Percentiles rank a stretch among this genome's conserved stretches.
Evolutionary conservation across 169 alveolate genomes (phyloP).

Genomic region (Amoebophrya sp.): DNA sequence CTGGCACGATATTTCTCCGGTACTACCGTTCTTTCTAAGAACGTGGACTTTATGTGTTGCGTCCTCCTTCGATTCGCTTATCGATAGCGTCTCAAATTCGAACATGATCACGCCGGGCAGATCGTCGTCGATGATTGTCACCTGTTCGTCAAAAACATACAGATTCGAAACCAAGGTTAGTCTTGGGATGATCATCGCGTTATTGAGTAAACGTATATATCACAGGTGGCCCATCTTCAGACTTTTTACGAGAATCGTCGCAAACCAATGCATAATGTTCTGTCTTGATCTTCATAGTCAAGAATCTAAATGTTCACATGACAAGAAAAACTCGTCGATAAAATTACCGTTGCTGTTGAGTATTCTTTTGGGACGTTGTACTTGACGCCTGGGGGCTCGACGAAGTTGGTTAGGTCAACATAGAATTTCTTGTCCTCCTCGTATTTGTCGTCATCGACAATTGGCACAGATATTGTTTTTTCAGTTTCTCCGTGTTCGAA

Average conservation of each 20-base stretch:
- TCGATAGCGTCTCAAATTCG: background rate
- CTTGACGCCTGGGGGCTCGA: background rate
- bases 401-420: background rate
- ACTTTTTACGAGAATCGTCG: too few relatives aligned
- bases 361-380: background rate
- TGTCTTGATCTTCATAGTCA: too few relatives aligned
- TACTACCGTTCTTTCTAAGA: background rate
- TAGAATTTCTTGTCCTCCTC: background rate
- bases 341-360: background rate
- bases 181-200: background rate
- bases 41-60: background rate
- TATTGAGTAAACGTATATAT: background rate
- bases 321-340: background rate
- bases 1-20: background rate
- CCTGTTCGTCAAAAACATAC: too few relatives aligned
- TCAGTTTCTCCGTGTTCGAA: background rate
- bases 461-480: background rate
- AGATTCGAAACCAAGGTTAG: too few relatives aligned
- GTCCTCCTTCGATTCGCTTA: background rate
- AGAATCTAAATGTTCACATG: too few relatives aligned
- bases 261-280: too few relatives aligned
- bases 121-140: conserved; percentile 22
- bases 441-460: background rate
- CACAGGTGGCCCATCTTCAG: too few relatives aligned
- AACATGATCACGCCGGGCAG: conserved; percentile 35